These are phyloP conservation scores for Leccinellum rugosiceps DNA, from an alignment of 768 basidiomycete species.

Conservation along the genomic window DNA sequence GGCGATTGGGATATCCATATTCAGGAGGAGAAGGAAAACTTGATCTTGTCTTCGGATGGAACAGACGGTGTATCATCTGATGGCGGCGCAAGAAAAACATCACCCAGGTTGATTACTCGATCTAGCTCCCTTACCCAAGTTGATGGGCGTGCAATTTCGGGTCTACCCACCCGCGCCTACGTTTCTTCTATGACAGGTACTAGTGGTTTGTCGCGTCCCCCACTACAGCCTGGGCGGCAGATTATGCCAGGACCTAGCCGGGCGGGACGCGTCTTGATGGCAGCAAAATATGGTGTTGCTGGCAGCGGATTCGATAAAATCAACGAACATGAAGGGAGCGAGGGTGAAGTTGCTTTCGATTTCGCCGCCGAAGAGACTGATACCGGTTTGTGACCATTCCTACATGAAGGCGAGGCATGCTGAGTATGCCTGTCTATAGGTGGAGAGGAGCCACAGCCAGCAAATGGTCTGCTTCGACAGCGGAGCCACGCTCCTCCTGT, in stretches of 20 bases:
- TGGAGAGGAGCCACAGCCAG: conserved; percentile 28
- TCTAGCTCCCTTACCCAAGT: conserved; percentile 34
- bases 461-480: conserved; percentile 25
- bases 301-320: conserved; percentile 46
- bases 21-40: conserved; percentile 42
- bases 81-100: conserved; percentile 19
- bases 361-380: conserved; percentile 39
- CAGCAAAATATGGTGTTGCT: conserved; percentile 28
- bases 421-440: conserved; percentile 27
- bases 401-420: conserved; percentile 11
- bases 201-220: conserved; percentile 40
- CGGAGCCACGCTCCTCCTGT: conserved; percentile 25
- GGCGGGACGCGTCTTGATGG: conserved; percentile 50
- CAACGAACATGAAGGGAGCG: conserved; percentile 42
- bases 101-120: conserved; percentile 29
- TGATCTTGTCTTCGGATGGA: conserved; percentile 26
- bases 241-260: conserved; percentile 44
- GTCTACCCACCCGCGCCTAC: conserved; percentile 32
- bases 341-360: conserved; percentile 36
- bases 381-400: conserved; percentile 28
- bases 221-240: conserved; percentile 39
- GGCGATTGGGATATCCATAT: conserved; percentile 28
- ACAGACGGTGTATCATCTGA: conserved; percentile 25
- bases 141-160: conserved; percentile 34
- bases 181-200: conserved; percentile 23